These are phyloP conservation scores for Harrya chromipes DNA, from an alignment of 768 basidiomycete genomes.

Conservation along the genomic window DNA sequence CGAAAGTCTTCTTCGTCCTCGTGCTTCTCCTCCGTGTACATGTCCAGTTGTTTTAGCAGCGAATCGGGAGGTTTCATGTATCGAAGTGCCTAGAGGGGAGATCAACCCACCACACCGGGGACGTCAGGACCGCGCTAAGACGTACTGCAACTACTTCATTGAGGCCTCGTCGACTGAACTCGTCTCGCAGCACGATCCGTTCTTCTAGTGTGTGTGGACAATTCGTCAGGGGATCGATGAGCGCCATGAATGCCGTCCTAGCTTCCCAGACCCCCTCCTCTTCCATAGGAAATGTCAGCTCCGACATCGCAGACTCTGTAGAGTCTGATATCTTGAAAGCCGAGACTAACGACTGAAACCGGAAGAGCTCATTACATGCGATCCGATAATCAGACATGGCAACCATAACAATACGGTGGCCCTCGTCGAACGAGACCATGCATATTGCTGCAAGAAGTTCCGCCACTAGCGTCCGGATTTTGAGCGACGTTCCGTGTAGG, in stretches of 20 bases:
- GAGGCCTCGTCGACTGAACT: constrained; percentile 72
- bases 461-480: constrained; percentile 65
- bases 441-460: constrained; percentile 86
- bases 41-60: constrained; percentile 73
- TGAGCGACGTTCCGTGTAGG: constrained; percentile 62
- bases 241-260: constrained; percentile 66
- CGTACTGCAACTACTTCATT: constrained; percentile 83
- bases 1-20: constrained; percentile 87
- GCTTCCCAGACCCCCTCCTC: constrained; percentile 82
- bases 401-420: constrained; percentile 69
- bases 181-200: constrained; percentile 74
- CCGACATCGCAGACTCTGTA: constrained; percentile 32
- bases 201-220: constrained; percentile 77
- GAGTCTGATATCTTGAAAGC: constrained; percentile 56
- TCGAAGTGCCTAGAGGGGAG: constrained; percentile 54
- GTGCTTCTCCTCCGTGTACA: constrained; percentile 85
- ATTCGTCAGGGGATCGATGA: constrained; percentile 78
- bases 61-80: constrained; percentile 75
- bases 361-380: constrained; percentile 66
- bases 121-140: constrained; percentile 8
- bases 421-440: constrained; percentile 64
- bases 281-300: constrained; percentile 41
- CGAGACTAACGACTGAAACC: constrained; percentile 74
- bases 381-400: constrained; percentile 81
- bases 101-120: constrained; percentile 19